Percentiles rank a stretch among this genome's conserved stretches.
phyloP scores from a whole-genome alignment of 768 basidiomycete genomes.

The Cyclocybe aegerita region DNA sequence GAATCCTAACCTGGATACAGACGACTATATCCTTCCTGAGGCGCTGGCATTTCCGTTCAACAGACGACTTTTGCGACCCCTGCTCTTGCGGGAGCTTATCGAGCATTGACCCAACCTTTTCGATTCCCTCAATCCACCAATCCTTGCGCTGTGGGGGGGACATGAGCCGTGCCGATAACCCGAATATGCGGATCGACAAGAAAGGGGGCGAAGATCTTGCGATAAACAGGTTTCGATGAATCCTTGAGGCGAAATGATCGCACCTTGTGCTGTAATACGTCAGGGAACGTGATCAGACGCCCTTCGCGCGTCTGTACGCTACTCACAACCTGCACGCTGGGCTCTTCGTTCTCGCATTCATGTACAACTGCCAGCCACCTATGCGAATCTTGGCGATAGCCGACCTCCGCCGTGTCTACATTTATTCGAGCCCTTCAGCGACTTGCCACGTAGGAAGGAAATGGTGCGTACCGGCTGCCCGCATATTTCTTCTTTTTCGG shows the following conservation, averaged over 20 bases:
- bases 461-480: too few species aligned
- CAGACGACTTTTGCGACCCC: too few species aligned
- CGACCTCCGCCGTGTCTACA: constrained; percentile 3
- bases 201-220: constrained; percentile 38
- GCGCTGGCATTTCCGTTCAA: too few species aligned
- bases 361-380: constrained; percentile 27
- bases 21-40: too few species aligned
- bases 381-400: constrained; percentile 24
- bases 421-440: constrained; percentile 7
- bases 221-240: constrained; percentile 31
- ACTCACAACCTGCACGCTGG: constrained; percentile 30
- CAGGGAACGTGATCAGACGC: constrained; percentile 34
- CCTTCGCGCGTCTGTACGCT: constrained; percentile 28
- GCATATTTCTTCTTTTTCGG: constrained; percentile 14
- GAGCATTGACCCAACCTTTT: neutral
- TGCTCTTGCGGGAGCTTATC: neutral
- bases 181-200: constrained; percentile 29
- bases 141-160: constrained; percentile 8
- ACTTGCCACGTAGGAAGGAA: constrained; percentile 15
- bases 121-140: constrained; percentile 10
- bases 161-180: constrained; percentile 20
- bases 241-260: constrained; percentile 33
- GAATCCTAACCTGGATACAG: too few species aligned
- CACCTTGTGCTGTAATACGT: constrained; percentile 35
- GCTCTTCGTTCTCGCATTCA: constrained; percentile 20